These are phyloP conservation scores for Paxillus ammoniavirescens DNA, from an alignment of 768 basidiomycete genomes.

Conservation along the genomic window DNA sequence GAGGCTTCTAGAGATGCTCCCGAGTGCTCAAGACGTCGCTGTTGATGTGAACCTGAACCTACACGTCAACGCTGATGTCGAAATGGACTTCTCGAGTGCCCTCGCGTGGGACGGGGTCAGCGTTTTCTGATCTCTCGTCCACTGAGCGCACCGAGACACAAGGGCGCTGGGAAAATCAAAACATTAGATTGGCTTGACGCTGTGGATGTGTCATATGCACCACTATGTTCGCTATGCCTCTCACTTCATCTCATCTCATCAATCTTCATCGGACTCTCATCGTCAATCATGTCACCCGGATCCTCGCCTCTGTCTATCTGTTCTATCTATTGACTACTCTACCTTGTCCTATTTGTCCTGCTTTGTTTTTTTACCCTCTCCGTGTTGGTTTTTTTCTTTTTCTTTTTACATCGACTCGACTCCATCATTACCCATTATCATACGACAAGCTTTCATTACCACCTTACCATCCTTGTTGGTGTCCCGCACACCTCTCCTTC, in stretches of 20 bases:
- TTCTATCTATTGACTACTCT: conserved; percentile 28
- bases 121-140: conserved; percentile 19
- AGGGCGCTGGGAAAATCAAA: conserved; percentile 16
- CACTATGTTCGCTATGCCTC: conserved; percentile 7
- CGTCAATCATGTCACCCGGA: conserved; percentile 14
- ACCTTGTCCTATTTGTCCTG: conserved; percentile 22
- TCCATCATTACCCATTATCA: not conserved
- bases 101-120: conserved; percentile 30
- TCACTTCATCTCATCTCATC: conserved; percentile 8
- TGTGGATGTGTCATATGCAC: conserved; percentile 6
- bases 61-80: conserved; percentile 19
- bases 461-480: not conserved
- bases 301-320: conserved; percentile 11
- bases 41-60: conserved; percentile 21
- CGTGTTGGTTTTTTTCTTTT: conserved; percentile 10
- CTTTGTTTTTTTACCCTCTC: conserved; percentile 6
- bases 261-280: conserved; percentile 13
- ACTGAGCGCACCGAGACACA: conserved; percentile 3
- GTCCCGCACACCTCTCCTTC: not conserved
- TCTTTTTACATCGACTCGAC: conserved; percentile 1
- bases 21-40: conserved; percentile 32
- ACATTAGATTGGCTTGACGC: conserved; percentile 7
- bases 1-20: conserved; percentile 55
- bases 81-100: conserved; percentile 27
- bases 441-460: not conserved